These are phyloP conservation scores for Sphaceloma murrayae DNA, from an alignment of 2,329 filamentous ascomycete species.

Conservation along the genomic window DNA sequence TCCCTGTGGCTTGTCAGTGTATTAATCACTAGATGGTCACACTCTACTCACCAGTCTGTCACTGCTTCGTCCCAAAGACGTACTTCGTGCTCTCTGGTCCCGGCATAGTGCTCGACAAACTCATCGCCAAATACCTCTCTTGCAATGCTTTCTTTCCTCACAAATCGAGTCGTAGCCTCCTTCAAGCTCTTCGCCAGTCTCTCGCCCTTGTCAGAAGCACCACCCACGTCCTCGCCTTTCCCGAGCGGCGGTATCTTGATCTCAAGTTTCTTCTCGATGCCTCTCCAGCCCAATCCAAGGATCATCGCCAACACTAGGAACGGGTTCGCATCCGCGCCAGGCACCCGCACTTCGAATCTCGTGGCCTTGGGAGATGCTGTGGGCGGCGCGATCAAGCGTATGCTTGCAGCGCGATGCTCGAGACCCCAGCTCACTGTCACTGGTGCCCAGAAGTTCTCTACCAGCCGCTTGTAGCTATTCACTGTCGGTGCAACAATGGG, in stretches of 20 bases:
- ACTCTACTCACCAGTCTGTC: constrained; percentile 75
- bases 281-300: constrained; percentile 78
- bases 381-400: constrained; percentile 81
- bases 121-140: constrained; percentile 86
- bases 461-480: constrained; percentile 95
- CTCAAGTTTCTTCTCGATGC: constrained; percentile 82
- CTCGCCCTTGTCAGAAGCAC: constrained; percentile 58
- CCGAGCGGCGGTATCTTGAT: constrained; percentile 74
- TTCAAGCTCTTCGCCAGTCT: constrained; percentile 75
- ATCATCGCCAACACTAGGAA: constrained; percentile 80
- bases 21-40: background rate
- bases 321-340: constrained; percentile 88
- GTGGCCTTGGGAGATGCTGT: constrained; percentile 77
- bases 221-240: constrained; percentile 73
- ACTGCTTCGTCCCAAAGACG: constrained; percentile 90
- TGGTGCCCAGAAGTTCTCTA: constrained; percentile 98
- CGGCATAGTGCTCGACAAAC: constrained; percentile 92
- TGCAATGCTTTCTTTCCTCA: constrained; percentile 70
- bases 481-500: constrained; percentile 86
- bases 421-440: constrained; percentile 96
- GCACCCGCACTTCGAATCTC: constrained; percentile 83
- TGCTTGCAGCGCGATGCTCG: constrained; percentile 85
- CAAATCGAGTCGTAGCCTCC: constrained; percentile 74
- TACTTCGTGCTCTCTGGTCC: constrained; percentile 85
- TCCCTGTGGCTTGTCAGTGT: constrained; percentile 26